These are phyloP conservation scores for Nicotiana tabacum DNA, from an alignment of 257 asterid genomes.

Conservation along the genomic window DNA sequence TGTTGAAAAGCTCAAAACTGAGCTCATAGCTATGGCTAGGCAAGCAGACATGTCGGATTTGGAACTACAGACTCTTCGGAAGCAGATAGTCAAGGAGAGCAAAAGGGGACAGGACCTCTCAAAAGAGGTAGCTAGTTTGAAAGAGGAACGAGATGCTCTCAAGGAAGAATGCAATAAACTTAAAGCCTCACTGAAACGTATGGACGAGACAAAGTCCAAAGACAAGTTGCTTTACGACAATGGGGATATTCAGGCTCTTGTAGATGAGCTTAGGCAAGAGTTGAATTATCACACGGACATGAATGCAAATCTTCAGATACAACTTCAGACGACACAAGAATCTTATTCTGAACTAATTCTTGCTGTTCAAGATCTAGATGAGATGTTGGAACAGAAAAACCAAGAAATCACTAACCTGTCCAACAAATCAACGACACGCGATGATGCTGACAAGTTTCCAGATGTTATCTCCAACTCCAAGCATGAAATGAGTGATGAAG, in stretches of 20 bases:
- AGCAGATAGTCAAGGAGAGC: constrained; percentile 89
- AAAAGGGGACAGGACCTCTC: constrained; percentile 71
- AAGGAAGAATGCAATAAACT: constrained; percentile 56
- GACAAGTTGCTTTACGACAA: constrained; percentile 38
- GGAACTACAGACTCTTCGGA: constrained; percentile 94
- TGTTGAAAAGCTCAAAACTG: constrained; percentile 62
- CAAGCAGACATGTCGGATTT: constrained; percentile 81
- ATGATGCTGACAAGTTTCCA: constrained; percentile 13
- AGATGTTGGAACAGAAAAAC: constrained; percentile 73
- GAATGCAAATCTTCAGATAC: constrained; percentile 65
- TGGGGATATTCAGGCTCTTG: constrained; percentile 46
- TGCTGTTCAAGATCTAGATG: constrained; percentile 88
- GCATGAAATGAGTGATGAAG: constrained; percentile 34
- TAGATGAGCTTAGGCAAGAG: constrained; percentile 84
- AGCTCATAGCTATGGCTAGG: constrained; percentile 60
- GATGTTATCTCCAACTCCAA: constrained; percentile 23
- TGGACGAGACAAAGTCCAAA: constrained; percentile 34
- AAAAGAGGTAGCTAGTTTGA: constrained; percentile 55
- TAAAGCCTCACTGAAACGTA: constrained; percentile 30
- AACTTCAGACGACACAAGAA: constrained; percentile 83
- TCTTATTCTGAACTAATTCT: constrained; percentile 81
- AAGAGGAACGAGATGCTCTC: constrained; percentile 73
- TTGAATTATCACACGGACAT: constrained; percentile 65
- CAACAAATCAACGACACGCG: constrained; percentile 23
- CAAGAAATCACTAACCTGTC: constrained; percentile 30